Base-by-base conservation (phyloP, 1,284 basidiomycete species). In the Marasmius fiardii region DNA sequence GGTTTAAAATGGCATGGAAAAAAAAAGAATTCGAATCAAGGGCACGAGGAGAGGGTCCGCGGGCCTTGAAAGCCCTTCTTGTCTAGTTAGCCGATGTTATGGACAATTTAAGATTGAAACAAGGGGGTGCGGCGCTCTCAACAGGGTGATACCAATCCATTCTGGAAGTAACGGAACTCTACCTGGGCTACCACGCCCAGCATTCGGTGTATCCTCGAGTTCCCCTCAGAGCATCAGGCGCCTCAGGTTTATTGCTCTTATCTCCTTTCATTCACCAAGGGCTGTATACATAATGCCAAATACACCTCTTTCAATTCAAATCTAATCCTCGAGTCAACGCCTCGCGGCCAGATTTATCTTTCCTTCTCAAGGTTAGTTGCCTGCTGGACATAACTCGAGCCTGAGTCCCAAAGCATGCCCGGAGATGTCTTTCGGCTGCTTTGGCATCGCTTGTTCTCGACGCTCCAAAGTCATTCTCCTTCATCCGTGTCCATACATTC, bases 11-110 rank as follows among this genome's bases (percentile, higher is more conserved):
- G 75, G 74, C 66, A 79, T 71, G 70, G 68, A 76, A 78, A 78
- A 82, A 81, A 80, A 78, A 80, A 81, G 71, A 74, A 71, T 74
- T 70, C 69, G 75, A 78, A 78, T 75, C 73, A 69, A 72, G 77
- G 79, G 68, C 82, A 85, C 82, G 83, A 85, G 83, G 81, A 78
- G 76, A 72, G 78, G 69, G 69, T 76, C 76, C 76, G 77, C 76
- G 76, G 75, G 72, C 73, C 74, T 76, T 73, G 68, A 71, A 71
- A 65, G 50, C 28, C 26, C 49, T 65, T 64, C 65, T 67, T 60
- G 62, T 67, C 67, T 61, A 66, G 68, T 74, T 76, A 74, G 74
- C 73, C 74, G 75, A 74, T 73, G 68, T 73, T 70, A 63, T 73
- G 70, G 65, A 73, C 70, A 72, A 72, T 73, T 76, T 74, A 74